Percentiles rank a stretch among this genome's conserved stretches.
These are phyloP conservation scores for Orbilia brochopaga DNA, from an alignment of 2,329 filamentous ascomycete genomes.

Conservation along the genomic window DNA sequence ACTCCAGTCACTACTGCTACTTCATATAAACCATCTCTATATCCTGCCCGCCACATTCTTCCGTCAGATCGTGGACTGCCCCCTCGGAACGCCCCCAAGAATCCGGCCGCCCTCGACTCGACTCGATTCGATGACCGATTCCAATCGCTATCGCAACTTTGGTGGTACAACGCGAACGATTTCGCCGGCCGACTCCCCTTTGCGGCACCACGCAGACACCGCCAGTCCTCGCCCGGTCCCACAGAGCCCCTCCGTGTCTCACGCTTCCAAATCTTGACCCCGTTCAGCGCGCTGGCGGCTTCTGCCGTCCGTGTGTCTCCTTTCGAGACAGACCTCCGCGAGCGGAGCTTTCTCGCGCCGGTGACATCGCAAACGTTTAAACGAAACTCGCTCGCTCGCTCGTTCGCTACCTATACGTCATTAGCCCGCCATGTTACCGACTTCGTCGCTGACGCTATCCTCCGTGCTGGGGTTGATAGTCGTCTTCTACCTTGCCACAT, in stretches of 20 bases:
- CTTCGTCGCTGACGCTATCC: conserved; percentile 57
- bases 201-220: conserved; percentile 20
- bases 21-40: background rate
- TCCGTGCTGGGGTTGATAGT: conserved; percentile 86
- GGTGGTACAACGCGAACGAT: conserved; percentile 40
- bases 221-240: conserved; percentile 12
- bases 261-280: conserved; percentile 24
- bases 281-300: conserved; percentile 26
- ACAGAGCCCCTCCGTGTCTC: background rate
- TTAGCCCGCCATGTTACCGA: conserved; percentile 22
- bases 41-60: background rate
- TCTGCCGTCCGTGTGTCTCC: conserved; percentile 17
- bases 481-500: conserved; percentile 86
- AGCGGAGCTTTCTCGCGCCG: background rate
- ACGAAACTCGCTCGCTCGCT: background rate
- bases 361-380: too few relatives aligned
- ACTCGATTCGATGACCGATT: conserved; percentile 34
- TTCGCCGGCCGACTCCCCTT: conserved; percentile 43
- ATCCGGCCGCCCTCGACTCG: conserved; percentile 8
- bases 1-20: background rate
- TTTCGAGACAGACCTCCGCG: background rate
- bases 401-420: background rate
- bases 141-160: conserved; percentile 19
- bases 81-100: background rate
- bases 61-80: background rate